Evolutionary conservation across 305 asterid genomes (phyloP), one percentile per base, ranked within the genome.

Genomic region (Solanum hybrid): DNA sequence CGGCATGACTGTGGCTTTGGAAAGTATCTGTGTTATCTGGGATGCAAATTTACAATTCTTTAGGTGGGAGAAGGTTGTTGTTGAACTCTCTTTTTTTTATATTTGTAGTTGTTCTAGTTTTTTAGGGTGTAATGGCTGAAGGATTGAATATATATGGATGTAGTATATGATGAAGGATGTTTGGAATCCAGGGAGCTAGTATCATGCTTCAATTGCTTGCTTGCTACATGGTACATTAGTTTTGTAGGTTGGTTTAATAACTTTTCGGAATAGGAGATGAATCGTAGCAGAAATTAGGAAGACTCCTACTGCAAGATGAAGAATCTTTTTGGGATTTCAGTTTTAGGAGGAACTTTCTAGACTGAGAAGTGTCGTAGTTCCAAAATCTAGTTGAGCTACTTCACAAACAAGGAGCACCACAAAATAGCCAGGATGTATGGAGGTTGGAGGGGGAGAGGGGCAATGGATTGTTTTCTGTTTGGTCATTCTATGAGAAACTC

Each of bases 111-210:
- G 57, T 36, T 79, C 13, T 7, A 39, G 15, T 41, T 4, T 11
- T 51, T 83, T 22, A 31, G 41, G 10, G 88, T 84, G 75, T 29
- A 84, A 84, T 84, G 76, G 88, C 76, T 84, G 65, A 81, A 80
- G 32, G 68, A 80, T 24, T 37, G 6, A 80, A 38, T 37, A 79
- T 36, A 79, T 36, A 33, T 32, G 85, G n/a, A 31, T 80, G 22
- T 45, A 84, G 88, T 29, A 84, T 84, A 36, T 83, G 73, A 8
- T 83, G 87, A 45, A 83, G 88, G 75, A 41, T 83, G 88, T 83
- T 45, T 45, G 75, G 73, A 37, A 45, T 29, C 39, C n/a, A 5
- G 22, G 39, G 29, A 45, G 39, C 75, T 51, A 31, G 88, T 84
- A 45, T 84, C 88, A 31, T 84, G 77, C 76, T 84, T 84, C 76